Evolutionary conservation across 2,329 filamentous ascomycete genomes (phyloP), one percentile per base, ranked within the genome.

Genomic region (Cyphellophora attinorum): DNA sequence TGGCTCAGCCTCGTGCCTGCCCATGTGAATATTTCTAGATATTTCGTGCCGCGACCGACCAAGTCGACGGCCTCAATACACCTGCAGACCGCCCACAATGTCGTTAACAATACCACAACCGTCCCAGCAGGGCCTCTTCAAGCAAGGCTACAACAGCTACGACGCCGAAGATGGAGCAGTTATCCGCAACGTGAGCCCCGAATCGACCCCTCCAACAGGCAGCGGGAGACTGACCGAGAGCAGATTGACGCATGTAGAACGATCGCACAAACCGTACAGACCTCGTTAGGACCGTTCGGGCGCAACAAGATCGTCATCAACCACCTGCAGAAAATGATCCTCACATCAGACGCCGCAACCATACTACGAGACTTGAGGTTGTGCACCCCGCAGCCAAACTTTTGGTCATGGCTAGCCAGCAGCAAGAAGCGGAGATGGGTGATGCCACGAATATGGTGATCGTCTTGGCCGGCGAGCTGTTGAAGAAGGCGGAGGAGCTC

Each of bases 261-360:
- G 49, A 96, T 98, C 62, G 79, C 91, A 39, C 84, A 83, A 53
- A 98, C 91, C 34, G 91, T 98, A 32, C 86, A 94, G 70, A 96
- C 91, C 38, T 96, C 91, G 29, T 75, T 98, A 21, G 93, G 91
- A 34, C 91, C 91, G 41, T 95, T 94, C 64, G 91, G 91, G 55
- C 84, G 91, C 64, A 98, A 98, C 73, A 98, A 98, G 71, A 88
- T 98, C 57, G 85, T 98, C 67, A 96, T 98, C 72, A 98, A 98
- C 72, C 93, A 98, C 67, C 74, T 98, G 45, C 85, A 94, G 64
- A 98, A 98, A 74, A 95, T 98, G 91, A 93, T 95, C 52, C 72
- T 98, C 47, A 98, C 93, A 51, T 96, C 88, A 41, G 91, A 98
- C 58, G 91, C 91, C 47, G 91, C 91, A 48, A 96, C 91, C 28